Evolutionary conservation across 441 rosid genomes (phyloP), one percentile per base, ranked within the genome.

Genomic region (Gossypium aridum): DNA sequence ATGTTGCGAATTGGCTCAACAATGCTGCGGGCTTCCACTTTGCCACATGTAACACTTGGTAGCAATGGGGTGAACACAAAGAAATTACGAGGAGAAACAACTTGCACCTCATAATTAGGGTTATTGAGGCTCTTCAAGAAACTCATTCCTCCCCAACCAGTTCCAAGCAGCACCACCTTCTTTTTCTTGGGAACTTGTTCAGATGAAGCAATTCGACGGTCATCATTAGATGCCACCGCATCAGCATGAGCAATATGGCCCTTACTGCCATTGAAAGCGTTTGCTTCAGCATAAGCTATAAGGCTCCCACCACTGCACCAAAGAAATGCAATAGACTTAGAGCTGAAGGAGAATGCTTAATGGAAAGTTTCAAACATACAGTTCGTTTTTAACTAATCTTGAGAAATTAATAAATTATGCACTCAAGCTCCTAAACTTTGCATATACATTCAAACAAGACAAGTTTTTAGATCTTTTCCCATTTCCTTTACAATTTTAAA

Each of bases 111-210:
- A 31, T 92, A 96, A 0, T 78, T 73, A 12, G 97, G 77, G 74
- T 81, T 80, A 64, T 89, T 80, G 53, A 96, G 79, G 56, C 82
- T 87, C 89, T 88, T 92, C 87, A 93, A 77, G 87, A 96, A 96
- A 77, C 91, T 90, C 6, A 92, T 91, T 66, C 96, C 97, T 4
- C 97, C 99, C 97, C 98, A 96, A 17, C 98, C 97, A 68, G 96
- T 96, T 64, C 99, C 98, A 31, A 96, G 91, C 1, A 96, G 94
- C 68, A 96, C 94, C 59, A 96, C 89, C 83, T 84, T 93, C 86
- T 90, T 95, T 78, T 87, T 93, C 89, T 75, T 84, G 75, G 63
- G 76, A 79, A 85, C 87, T 43, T 75, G 77, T 72, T 83, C 88
- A 37, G 80, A 53, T 2, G 86, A 39, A 37, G 69, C 69, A 60